Evolutionary conservation across 1,284 basidiomycete species (phyloP).

Genomic region (Rhodofomes roseus): DNA sequence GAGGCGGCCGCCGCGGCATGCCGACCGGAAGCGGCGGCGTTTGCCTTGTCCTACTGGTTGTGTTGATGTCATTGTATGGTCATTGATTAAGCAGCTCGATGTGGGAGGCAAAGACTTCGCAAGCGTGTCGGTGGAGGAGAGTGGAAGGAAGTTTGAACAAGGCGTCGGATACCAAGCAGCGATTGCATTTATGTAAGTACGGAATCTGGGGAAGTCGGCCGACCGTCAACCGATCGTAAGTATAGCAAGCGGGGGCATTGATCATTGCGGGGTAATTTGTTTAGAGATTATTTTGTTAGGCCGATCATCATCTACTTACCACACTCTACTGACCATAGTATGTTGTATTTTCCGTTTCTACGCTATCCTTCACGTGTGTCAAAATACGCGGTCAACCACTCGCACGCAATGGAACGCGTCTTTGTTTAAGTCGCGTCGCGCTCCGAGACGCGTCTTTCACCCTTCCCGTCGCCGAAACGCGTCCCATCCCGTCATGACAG

Average conservation of each 20-base stretch:
- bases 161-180: too few relatives aligned
- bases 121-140: too few relatives aligned
- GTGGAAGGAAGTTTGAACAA: neutral
- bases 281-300: neutral
- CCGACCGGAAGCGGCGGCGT: too few relatives aligned
- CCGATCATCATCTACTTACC: neutral
- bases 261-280: neutral
- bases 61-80: too few relatives aligned
- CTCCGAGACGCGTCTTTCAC: neutral
- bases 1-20: too few relatives aligned
- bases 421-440: neutral
- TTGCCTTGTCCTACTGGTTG: too few relatives aligned
- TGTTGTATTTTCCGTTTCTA: neutral
- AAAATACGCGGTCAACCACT: neutral
- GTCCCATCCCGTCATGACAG: slow-evolving; percentile 12
- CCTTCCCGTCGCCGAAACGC: neutral
- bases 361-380: neutral
- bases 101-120: too few relatives aligned
- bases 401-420: neutral
- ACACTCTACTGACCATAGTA: neutral
- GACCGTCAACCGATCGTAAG: neutral
- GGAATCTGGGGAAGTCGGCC: too few relatives aligned
- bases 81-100: too few relatives aligned
- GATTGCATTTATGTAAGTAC: too few relatives aligned
- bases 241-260: neutral